Evolutionary conservation across 2,329 filamentous ascomycete species (phyloP).

Genomic region (Penicillium aurantiogriseum): DNA sequence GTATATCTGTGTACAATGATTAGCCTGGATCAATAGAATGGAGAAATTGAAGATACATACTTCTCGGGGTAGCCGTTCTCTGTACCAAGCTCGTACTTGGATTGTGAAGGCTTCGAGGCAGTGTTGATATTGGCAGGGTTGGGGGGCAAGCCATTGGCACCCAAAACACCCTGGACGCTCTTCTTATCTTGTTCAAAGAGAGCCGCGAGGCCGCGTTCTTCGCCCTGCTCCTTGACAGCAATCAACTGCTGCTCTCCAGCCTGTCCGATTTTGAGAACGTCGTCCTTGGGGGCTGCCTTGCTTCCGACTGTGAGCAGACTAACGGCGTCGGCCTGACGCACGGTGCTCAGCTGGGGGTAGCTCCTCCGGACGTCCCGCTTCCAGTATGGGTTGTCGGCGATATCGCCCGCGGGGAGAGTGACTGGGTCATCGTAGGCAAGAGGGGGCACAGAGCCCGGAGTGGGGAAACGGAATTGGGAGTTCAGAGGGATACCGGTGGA

Average conservation of each 20-base stretch:
- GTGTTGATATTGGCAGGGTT: slow-evolving; percentile 69
- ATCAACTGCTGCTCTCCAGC: slow-evolving; percentile 73
- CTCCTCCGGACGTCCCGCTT: slow-evolving; percentile 82
- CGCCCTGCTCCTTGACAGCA: slow-evolving; percentile 70
- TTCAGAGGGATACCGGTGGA: slow-evolving; percentile 92
- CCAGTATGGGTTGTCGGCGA: slow-evolving; percentile 94
- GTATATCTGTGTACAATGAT: slow-evolving; percentile 39
- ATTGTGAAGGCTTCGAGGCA: slow-evolving; percentile 28
- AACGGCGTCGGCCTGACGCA: slow-evolving; percentile 82
- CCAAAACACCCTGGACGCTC: slow-evolving; percentile 60
- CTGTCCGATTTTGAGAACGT: slow-evolving; percentile 70
- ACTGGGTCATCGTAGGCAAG: slow-evolving; percentile 76
- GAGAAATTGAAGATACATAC: slow-evolving; percentile 52
- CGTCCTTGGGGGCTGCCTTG: slow-evolving; percentile 74
- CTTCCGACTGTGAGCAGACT: slow-evolving; percentile 82
- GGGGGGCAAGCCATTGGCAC: slow-evolving; percentile 80
- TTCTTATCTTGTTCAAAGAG: slow-evolving; percentile 67
- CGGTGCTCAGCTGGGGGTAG: slow-evolving; percentile 76
- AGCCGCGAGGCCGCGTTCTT: slow-evolving; percentile 67
- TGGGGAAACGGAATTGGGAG: slow-evolving; percentile 83
- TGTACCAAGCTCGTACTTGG: slow-evolving; percentile 63
- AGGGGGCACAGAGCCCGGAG: slow-evolving; percentile 72
- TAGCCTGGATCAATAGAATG: slow-evolving; percentile 22
- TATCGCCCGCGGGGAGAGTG: slow-evolving; percentile 77
- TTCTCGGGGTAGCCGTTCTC: slow-evolving; percentile 68